Conservation (phyloP, 495 filamentous ascomycete genomes). For the Penicillium mononematosum region DNA sequence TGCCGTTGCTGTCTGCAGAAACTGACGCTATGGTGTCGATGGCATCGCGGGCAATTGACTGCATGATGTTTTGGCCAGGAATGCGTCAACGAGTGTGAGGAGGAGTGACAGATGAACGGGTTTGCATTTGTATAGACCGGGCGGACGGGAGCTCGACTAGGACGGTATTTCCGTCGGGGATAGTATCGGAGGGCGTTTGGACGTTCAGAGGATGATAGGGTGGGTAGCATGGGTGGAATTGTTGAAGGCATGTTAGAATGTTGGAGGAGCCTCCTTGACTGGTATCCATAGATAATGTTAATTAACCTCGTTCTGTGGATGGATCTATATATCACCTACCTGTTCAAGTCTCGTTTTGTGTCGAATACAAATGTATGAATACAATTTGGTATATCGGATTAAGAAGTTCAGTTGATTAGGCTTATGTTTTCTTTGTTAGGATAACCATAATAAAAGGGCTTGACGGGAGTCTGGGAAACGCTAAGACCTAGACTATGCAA, state of each 20-base stretch:
- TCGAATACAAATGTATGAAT: neutral
- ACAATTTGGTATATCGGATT: neutral
- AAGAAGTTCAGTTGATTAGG: neutral
- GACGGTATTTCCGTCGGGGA: neutral
- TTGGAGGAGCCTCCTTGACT: neutral
- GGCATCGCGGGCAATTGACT: conserved; percentile 1
- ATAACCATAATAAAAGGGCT: neutral
- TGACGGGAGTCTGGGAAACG: neutral
- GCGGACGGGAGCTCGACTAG: neutral
- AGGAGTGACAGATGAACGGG: conserved; percentile 1
- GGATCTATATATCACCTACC: neutral
- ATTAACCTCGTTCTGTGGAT: neutral
- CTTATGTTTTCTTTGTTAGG: neutral
- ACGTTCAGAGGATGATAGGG: neutral
- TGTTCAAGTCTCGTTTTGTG: neutral
- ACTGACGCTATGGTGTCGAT: neutral
- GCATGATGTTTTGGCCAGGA: conserved; percentile 2
- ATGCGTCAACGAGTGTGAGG: conserved; percentile 11
- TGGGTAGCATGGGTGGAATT: neutral
- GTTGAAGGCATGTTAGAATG: neutral
- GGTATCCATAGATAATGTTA: neutral
- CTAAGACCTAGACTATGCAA: neutral
- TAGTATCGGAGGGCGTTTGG: neutral
- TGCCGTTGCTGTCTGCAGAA: neutral
- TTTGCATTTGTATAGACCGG: conserved; percentile 6